Evolutionary conservation across 2,329 filamentous ascomycete genomes (phyloP).

Genomic region (Diplodia sapinea): DNA sequence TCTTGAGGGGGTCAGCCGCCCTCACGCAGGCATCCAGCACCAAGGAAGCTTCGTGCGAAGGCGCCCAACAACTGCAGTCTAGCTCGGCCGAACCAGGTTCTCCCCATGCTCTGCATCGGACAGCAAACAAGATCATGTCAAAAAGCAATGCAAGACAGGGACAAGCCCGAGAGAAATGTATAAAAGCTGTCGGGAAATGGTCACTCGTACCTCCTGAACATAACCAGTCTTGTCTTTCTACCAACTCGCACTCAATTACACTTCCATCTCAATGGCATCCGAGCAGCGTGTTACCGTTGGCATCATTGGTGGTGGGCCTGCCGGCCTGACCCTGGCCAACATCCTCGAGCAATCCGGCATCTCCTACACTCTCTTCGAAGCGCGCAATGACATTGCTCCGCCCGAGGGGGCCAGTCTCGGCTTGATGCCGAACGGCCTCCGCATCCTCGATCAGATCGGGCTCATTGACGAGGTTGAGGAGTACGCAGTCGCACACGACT

Average conservation of each 20-base stretch:
- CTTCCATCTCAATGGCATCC: neutral
- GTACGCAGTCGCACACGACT: conserved; percentile 10
- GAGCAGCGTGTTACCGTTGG: conserved; percentile 14
- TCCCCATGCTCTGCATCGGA: neutral
- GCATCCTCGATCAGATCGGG: conserved; percentile 31
- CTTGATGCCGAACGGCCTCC: conserved; percentile 28
- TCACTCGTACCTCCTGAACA: neutral
- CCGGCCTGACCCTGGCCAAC: conserved; percentile 27
- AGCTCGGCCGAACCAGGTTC: neutral
- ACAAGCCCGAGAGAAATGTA: neutral
- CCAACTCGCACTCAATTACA: neutral
- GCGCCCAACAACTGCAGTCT: neutral
- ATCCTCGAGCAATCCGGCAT: conserved; percentile 22
- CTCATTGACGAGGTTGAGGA: conserved; percentile 12
- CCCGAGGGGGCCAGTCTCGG: conserved; percentile 25
- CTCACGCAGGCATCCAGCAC: neutral
- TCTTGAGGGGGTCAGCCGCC: neutral
- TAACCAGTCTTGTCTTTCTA: neutral
- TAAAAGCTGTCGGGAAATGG: neutral
- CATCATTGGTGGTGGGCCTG: conserved; percentile 18
- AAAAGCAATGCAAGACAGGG: neutral
- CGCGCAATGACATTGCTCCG: conserved; percentile 31
- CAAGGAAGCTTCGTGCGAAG: neutral
- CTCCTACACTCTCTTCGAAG: conserved; percentile 36
- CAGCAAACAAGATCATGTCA: neutral